phyloP scores from a whole-genome alignment of 441 rosid species.

The Codiaeum variegatum region DNA sequence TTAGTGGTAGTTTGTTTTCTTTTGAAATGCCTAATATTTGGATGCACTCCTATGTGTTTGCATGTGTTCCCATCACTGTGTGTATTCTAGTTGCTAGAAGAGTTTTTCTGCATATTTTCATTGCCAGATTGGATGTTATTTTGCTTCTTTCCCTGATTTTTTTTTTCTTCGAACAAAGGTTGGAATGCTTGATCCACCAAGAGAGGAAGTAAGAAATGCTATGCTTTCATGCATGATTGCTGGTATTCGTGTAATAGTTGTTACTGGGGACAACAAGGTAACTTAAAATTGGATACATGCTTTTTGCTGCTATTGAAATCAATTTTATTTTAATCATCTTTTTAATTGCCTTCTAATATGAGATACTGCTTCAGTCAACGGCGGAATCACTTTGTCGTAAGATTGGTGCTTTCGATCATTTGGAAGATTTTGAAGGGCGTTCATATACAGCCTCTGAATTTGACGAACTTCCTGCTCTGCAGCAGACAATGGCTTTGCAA shows the following conservation, averaged over 20 bases:
- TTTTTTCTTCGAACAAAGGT: constrained; percentile 45
- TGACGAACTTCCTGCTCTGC: constrained; percentile 89
- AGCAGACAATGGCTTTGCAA: constrained; percentile 78
- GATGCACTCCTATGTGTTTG: not conserved
- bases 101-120: not conserved
- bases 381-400: constrained; percentile 95
- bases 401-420: constrained; percentile 93
- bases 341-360: constrained; percentile 28
- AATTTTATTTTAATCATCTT: constrained; percentile 17
- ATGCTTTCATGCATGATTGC: constrained; percentile 98
- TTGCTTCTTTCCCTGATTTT: constrained; percentile 8
- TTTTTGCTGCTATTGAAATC: constrained; percentile 15
- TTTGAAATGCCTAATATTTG: not conserved
- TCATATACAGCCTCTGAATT: constrained; percentile 95
- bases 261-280: constrained; percentile 99
- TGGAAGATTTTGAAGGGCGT: constrained; percentile 72
- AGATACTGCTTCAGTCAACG: constrained; percentile 63
- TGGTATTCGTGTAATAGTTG: constrained; percentile 98
- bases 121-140: not conserved
- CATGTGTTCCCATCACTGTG: not conserved
- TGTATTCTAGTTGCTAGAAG: not conserved
- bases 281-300: constrained; percentile 15
- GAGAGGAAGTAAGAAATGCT: constrained; percentile 95
- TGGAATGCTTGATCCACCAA: constrained; percentile 99
- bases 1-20: constrained; percentile 2